These are phyloP conservation scores for Fraxinus platypoda DNA, from an alignment of 305 asterid genomes.

Conservation along the genomic window DNA sequence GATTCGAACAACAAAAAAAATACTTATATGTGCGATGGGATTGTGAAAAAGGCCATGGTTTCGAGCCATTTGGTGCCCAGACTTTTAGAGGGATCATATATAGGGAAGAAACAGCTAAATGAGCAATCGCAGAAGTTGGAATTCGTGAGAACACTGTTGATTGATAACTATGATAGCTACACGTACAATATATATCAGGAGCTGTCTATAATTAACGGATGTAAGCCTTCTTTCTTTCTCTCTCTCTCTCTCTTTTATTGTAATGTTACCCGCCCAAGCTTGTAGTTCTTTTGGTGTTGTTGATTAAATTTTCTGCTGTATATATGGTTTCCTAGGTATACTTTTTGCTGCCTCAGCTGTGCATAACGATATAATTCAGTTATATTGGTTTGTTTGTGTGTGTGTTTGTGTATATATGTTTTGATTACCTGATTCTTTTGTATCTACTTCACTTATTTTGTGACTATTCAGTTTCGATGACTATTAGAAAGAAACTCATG, in stretches of 20 bases:
- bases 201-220: slow-evolving; percentile 76
- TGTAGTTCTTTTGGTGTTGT: slow-evolving; percentile 1
- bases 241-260: neutral
- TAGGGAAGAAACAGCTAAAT: slow-evolving; percentile 43
- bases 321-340: neutral
- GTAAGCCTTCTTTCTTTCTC: slow-evolving; percentile 47
- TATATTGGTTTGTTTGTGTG: neutral
- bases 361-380: neutral
- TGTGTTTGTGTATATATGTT: neutral
- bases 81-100: slow-evolving; percentile 53
- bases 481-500: neutral
- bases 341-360: neutral
- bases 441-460: neutral
- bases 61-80: slow-evolving; percentile 64
- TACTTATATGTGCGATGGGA: slow-evolving; percentile 25
- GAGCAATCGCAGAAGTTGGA: slow-evolving; percentile 51
- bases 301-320: neutral
- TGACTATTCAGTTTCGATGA: neutral
- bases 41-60: slow-evolving; percentile 38
- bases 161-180: slow-evolving; percentile 95
- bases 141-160: slow-evolving; percentile 68
- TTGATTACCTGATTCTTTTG: neutral
- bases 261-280: neutral
- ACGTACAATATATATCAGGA: slow-evolving; percentile 94
- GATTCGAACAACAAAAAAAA: slow-evolving; percentile 34